Base-by-base conservation (phyloP, 139 green algal species). In the Marvania coccoides region DNA sequence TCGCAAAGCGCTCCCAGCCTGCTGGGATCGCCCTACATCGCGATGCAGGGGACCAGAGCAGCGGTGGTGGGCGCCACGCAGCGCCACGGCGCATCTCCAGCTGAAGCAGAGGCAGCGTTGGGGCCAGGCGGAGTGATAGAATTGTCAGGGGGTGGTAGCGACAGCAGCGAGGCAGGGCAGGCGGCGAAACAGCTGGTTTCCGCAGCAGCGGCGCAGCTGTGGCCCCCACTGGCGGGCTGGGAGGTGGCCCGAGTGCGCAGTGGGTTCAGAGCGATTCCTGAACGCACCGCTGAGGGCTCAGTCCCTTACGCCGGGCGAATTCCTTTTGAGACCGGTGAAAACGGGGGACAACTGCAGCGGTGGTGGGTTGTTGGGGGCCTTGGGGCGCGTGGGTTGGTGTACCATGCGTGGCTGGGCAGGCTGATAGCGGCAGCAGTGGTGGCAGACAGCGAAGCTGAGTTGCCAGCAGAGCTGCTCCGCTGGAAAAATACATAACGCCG, bases 371-470 rank as follows among this genome's bases (percentile, higher is more conserved):
- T 90, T 5, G 76, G 62, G 26, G 90, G 89, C 3, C 68, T 96
- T 51, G 90, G 90, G 0, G 79, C 87, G 0, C 37, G 90, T 0
- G 90, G 90, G 10, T 58, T 96, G 23, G 79, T 96, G 30, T 95
- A 95, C 59, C 90, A 96, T 66, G 89, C 84, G 2, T 85, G 77
- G 78, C 61, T 95, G 24, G 88, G 69, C 0, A 46, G 68, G 45
- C 45, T 85, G 58, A 30, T 87, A 28, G 88, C 87, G 12, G 28
- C 47, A 31, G 88, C 85, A 1, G 74, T 88, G 48, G 23, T 85
- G 13, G 9, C 10, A 2, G 42, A 74, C 40, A 65, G 71, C 38
- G 70, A 87, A 42, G 19, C 23, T 3, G 31, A 12, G 0, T 39
- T 88, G 39, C 75, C 73, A 6, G n/a, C 58, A 1, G 73, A 88